These are phyloP conservation scores for Niebla homalea DNA, from an alignment of 495 filamentous ascomycete genomes.

Conservation along the genomic window DNA sequence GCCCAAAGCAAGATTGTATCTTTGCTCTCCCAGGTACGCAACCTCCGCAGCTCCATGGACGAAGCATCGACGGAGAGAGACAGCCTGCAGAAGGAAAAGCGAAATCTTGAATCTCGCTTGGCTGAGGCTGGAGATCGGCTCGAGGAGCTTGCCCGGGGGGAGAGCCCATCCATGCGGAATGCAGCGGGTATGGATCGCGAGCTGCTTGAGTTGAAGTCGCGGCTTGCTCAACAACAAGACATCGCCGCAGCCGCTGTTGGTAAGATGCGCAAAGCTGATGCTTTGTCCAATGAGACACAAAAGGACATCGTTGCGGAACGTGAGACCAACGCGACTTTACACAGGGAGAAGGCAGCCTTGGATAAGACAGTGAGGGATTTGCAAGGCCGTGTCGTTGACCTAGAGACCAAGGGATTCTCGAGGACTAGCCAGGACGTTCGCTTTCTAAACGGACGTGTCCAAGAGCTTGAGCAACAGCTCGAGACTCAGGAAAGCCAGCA, in stretches of 20 bases:
- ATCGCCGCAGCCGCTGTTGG: conserved; percentile 84
- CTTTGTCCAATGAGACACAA: conserved; percentile 75
- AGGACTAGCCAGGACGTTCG: conserved; percentile 87
- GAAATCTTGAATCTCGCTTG: conserved; percentile 73
- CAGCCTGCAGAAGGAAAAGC: conserved; percentile 75
- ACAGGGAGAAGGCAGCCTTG: conserved; percentile 81
- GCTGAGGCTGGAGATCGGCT: conserved; percentile 78
- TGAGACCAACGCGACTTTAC: conserved; percentile 66
- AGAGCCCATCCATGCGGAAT: conserved; percentile 81
- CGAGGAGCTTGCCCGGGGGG: conserved; percentile 79
- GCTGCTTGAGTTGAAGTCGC: conserved; percentile 78
- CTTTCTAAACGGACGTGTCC: conserved; percentile 86
- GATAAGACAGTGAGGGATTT: conserved; percentile 89
- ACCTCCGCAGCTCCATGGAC: conserved; percentile 69
- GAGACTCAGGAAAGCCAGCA: conserved; percentile 71
- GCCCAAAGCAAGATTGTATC: conserved; percentile 84
- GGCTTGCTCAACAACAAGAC: conserved; percentile 86
- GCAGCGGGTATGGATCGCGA: conserved; percentile 84
- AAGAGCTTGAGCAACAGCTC: conserved; percentile 92
- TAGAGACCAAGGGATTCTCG: conserved; percentile 95
- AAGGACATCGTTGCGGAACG: conserved; percentile 89
- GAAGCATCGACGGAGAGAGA: conserved; percentile 81
- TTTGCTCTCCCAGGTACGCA: conserved; percentile 81
- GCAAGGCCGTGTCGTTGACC: conserved; percentile 76
- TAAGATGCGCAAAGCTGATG: conserved; percentile 96